Conservation (phyloP, 345 rosid genomes). For the Populus deltoides region DNA sequence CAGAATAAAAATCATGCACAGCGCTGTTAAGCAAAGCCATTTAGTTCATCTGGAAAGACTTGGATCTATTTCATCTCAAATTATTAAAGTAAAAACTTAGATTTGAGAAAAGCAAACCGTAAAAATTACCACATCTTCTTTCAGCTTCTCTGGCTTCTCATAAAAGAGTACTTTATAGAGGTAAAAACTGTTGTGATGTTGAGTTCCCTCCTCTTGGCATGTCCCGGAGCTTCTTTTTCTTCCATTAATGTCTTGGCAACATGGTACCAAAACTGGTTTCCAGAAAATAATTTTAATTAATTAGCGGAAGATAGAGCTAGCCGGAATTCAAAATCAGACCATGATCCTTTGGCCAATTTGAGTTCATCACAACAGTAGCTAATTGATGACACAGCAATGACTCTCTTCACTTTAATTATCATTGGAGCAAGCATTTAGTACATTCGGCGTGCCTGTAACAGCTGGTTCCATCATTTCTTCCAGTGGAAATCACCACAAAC, state of each 20-base stretch:
- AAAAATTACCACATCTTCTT: no score
- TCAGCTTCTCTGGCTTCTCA: no score
- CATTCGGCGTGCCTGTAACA: conserved; percentile 34
- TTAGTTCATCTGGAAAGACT: no score
- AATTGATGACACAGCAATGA: conserved; percentile 26
- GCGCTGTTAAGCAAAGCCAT: no score
- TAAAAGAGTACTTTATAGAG: no score
- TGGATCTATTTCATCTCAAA: no score
- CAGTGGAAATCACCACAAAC: conserved; percentile 9
- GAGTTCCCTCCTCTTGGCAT: conserved; percentile 32
- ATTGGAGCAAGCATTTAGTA: conserved; percentile 28
- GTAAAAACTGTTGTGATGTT: conserved; percentile 18
- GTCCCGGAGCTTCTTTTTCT: conserved; percentile 46
- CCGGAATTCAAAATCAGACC: conserved; percentile 31
- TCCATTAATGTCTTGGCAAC: conserved; percentile 40
- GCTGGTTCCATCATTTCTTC: conserved; percentile 31
- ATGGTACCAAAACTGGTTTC: conserved; percentile 26
- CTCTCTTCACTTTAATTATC: conserved; percentile 29
- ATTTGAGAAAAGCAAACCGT: no score
- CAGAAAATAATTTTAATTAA: background rate
- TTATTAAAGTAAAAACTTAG: no score
- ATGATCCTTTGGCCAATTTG: conserved; percentile 31
- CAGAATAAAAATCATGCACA: background rate
- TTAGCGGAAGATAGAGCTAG: background rate
- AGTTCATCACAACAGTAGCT: conserved; percentile 23